These are phyloP conservation scores for Psilocybe subaeruginosa DNA, from an alignment of 768 basidiomycete genomes.

Conservation along the genomic window DNA sequence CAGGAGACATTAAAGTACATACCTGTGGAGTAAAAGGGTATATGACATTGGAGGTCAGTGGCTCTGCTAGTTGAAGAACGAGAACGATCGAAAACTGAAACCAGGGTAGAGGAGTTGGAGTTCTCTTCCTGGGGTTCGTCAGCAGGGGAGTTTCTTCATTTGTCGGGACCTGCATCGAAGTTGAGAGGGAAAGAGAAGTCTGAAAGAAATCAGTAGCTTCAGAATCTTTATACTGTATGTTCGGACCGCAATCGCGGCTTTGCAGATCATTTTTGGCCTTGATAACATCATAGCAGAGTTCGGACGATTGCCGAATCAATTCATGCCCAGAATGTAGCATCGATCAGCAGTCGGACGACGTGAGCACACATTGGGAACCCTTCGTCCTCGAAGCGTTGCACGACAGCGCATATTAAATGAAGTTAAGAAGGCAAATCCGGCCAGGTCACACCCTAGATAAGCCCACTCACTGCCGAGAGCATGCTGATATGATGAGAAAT, in stretches of 20 bases:
- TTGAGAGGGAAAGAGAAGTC: conserved; percentile 77
- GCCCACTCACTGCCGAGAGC: too few species aligned
- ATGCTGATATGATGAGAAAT: too few species aligned
- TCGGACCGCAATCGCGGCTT: neutral
- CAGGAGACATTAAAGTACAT: conserved; percentile 16
- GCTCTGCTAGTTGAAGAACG: conserved; percentile 77
- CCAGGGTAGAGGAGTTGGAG: conserved; percentile 65
- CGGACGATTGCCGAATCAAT: too few species aligned
- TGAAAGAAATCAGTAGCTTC: conserved; percentile 37
- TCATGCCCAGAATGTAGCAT: too few species aligned
- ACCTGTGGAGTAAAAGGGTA: conserved; percentile 81
- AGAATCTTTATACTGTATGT: neutral
- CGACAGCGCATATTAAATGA: too few species aligned
- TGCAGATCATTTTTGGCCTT: too few species aligned
- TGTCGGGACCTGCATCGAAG: conserved; percentile 36
- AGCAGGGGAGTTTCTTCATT: conserved; percentile 72
- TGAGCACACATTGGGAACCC: too few species aligned
- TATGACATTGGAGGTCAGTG: conserved; percentile 76
- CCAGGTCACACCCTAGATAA: too few species aligned
- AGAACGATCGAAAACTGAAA: conserved; percentile 71
- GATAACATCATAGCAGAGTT: too few species aligned
- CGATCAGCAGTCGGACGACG: too few species aligned
- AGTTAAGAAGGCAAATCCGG: too few species aligned
- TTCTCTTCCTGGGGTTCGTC: conserved; percentile 34
- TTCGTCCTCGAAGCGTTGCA: too few species aligned